These are phyloP conservation scores for Albugo candida DNA, from an alignment of 352 stramenopile species.

Conservation along the genomic window DNA sequence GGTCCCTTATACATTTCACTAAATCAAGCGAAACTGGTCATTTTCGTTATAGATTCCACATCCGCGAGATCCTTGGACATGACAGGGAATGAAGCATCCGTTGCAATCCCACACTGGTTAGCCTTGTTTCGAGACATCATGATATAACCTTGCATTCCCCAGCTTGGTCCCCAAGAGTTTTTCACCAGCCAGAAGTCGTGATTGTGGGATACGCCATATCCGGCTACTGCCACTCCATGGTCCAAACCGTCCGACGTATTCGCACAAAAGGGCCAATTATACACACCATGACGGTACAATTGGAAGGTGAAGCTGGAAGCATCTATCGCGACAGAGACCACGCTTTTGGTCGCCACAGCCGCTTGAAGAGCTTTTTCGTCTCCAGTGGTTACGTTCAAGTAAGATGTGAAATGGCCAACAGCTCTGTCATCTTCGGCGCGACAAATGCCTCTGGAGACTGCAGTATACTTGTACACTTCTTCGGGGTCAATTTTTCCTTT, in stretches of 20 bases:
- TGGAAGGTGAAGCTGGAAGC: slow-evolving; percentile 63
- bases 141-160: slow-evolving; percentile 82
- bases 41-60: no score
- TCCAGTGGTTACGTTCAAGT: slow-evolving; percentile 45
- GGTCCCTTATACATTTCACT: no score
- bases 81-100: slow-evolving; percentile 55
- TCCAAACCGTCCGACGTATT: slow-evolving; percentile 57
- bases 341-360: slow-evolving; percentile 57
- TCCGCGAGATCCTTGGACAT: slow-evolving; percentile 11
- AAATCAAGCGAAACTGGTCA: no score
- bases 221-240: slow-evolving; percentile 86
- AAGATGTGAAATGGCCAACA: slow-evolving; percentile 26
- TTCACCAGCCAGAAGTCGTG: slow-evolving; percentile 89
- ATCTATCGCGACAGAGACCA: slow-evolving; percentile 79
- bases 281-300: slow-evolving; percentile 59
- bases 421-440: slow-evolving; percentile 14
- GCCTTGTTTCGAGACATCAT: slow-evolving; percentile 55
- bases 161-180: slow-evolving; percentile 83
- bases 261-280: slow-evolving; percentile 19
- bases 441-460: slow-evolving; percentile 15
- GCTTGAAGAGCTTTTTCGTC: slow-evolving; percentile 71
- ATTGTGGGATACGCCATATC: slow-evolving; percentile 79
- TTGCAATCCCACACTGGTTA: slow-evolving; percentile 90
- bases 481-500: slow-evolving; percentile 17
- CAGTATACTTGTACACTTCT: slow-evolving; percentile 20